A percentile compares a stretch with the other conserved stretches of the same genome.
These are phyloP conservation scores for Xylaria longipes DNA, from an alignment of 495 filamentous ascomycete genomes.

Conservation along the genomic window DNA sequence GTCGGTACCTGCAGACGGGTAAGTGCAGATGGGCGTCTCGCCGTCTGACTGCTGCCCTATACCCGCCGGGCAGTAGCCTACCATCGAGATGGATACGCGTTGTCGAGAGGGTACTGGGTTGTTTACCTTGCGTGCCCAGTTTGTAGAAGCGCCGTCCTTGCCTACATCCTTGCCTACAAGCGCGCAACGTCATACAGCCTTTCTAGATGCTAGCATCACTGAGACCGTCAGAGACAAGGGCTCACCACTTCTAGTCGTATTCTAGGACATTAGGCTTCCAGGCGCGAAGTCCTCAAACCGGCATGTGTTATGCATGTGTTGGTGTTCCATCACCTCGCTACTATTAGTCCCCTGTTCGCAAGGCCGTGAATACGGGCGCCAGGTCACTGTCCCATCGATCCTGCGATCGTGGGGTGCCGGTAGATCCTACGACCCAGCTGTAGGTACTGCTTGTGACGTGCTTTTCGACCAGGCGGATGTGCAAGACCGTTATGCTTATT, in stretches of 20 bases:
- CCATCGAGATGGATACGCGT: background rate
- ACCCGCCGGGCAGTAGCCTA: conserved; percentile 3
- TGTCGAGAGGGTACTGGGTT: background rate
- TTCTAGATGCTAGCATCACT: background rate
- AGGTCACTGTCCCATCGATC: background rate
- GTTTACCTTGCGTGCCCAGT: background rate
- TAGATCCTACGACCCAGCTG: conserved; percentile 28
- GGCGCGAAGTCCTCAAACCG: background rate
- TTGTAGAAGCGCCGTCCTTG: background rate
- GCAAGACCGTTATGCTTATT: conserved; percentile 28
- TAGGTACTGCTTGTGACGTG: conserved; percentile 28
- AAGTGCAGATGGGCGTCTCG: conserved; percentile 22
- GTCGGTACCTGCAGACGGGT: conserved; percentile 18
- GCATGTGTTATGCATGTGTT: conserved; percentile 16
- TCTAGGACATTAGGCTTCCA: background rate
- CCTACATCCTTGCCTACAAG: background rate
- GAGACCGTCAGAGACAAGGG: background rate
- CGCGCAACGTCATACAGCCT: background rate
- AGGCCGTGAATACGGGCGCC: background rate
- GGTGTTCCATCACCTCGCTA: conserved; percentile 16
- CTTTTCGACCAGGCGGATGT: conserved; percentile 1
- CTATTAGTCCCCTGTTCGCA: conserved; percentile 8
- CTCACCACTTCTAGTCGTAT: background rate
- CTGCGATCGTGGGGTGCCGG: conserved; percentile 21
- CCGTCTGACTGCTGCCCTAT: conserved; percentile 16